Conservation (phyloP, 2,329 filamentous ascomycete genomes). For the Pseudogymnoascus sp. region DNA sequence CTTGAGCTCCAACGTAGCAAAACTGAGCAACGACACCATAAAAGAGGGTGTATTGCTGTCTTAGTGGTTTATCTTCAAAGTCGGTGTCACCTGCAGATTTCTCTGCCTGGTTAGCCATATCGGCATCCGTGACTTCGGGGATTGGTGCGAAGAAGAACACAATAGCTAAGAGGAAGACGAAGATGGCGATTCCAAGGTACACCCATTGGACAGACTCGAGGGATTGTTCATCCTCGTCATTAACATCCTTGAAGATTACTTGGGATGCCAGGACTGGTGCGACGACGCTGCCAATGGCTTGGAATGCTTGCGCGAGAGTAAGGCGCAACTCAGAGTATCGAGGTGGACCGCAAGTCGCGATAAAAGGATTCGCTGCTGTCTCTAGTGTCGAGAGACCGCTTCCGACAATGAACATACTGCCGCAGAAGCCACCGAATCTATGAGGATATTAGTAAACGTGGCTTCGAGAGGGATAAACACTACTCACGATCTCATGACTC, state of each 20-base stretch:
- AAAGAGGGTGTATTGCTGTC: conserved; percentile 66
- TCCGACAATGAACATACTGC: conserved; percentile 55
- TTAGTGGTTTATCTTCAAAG: conserved; percentile 57
- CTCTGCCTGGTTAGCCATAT: conserved; percentile 45
- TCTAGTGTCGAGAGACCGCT: conserved; percentile 66
- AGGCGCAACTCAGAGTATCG: conserved; percentile 66
- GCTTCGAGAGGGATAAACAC: conserved; percentile 62
- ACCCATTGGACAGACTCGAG: conserved; percentile 56
- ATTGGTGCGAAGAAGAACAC: conserved; percentile 49
- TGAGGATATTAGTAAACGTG: conserved; percentile 28
- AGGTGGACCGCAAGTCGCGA: conserved; percentile 43
- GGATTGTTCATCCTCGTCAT: conserved; percentile 49
- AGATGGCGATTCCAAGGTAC: conserved; percentile 53
- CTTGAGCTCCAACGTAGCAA: conserved; percentile 66
- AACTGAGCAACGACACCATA: conserved; percentile 69
- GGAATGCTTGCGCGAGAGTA: conserved; percentile 70
- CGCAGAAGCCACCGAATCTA: conserved; percentile 30
- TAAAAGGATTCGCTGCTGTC: conserved; percentile 60
- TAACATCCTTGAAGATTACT: conserved; percentile 60
- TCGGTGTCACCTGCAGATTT: conserved; percentile 21
- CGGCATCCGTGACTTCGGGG: conserved; percentile 49
- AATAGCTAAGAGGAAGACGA: conserved; percentile 47
- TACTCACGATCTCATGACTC: conserved; percentile 39
- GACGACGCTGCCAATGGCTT: conserved; percentile 65
- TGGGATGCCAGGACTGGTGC: conserved; percentile 66